Base-by-base conservation (phyloP, 2,329 filamentous ascomycete species). In the Aaosphaeria arxii region DNA sequence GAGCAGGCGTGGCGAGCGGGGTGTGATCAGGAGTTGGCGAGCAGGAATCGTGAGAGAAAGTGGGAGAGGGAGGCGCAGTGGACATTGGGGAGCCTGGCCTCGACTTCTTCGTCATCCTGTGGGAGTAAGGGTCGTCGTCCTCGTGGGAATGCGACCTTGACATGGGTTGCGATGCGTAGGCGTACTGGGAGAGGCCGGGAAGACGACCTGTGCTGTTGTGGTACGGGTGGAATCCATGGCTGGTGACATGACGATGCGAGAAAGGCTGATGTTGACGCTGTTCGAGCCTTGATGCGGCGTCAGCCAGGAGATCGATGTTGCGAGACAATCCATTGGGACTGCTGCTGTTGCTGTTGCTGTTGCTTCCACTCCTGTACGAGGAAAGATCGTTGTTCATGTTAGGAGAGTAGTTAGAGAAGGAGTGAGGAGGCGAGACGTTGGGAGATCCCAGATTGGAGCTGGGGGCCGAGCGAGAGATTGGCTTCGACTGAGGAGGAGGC, bases 11-110 rank as follows among this genome's bases (percentile, higher is more conserved):
- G 30, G 91, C 92, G 47, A 97, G 84, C n/a, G 92, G 92, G n/a
- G 94, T 97, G 76, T 96, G 91, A 65, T 97, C 92, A 7, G 92
- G 94, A 1, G 92, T 99, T 4, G 92, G 94, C 7, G 92, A 97
- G 42, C 92, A 81, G 7, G 92, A 96, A 71, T 96, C 91, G 73
- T 96, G 91, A 2, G 92, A 96, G 71, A 96, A 96, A 4, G 91
- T 96, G 29, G 92, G 92, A 31, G 92, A 97, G 29, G 92, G 95
- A 17, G 94, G 94, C 42, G 92, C 92, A 2, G 92, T 97, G 6
- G 91, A 96, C 73, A 95, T 90, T 45, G 92, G 94, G 33, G 92
- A 96, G 70, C 91, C 94, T 40, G 94, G 92, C 59, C 92, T 80
- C 51, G 92, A 97, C 54, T 91, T 85, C 79, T 97, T 97, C 29